These are phyloP conservation scores for Trametes elegans DNA, from an alignment of 768 basidiomycete genomes.

Conservation along the genomic window DNA sequence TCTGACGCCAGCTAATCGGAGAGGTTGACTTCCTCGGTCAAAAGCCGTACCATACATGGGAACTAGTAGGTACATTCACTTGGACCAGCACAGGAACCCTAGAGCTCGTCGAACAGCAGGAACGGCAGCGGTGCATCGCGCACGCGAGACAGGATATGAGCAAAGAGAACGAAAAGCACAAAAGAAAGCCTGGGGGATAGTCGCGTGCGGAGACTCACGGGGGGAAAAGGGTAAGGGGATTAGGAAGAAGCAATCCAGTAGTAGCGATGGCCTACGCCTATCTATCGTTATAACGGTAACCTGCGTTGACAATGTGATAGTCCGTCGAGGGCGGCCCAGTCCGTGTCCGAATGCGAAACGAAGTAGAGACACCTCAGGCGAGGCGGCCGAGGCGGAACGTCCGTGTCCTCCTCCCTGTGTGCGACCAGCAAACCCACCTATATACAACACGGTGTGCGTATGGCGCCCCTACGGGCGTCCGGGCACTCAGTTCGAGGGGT, in stretches of 20 bases:
- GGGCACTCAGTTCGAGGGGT: too few relatives aligned
- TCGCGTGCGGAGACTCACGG: too few relatives aligned
- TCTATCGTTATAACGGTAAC: constrained; percentile 6
- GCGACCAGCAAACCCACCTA: neutral
- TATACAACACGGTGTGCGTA: neutral
- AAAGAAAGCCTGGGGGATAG: too few relatives aligned
- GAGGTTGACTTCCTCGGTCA: constrained; percentile 11
- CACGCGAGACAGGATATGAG: neutral
- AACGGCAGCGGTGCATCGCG: neutral
- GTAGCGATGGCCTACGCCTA: constrained; percentile 1
- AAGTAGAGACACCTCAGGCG: neutral
- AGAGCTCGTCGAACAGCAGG: constrained; percentile 6
- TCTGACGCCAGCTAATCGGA: neutral
- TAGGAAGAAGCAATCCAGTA: constrained; percentile 5
- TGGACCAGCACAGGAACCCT: constrained; percentile 7
- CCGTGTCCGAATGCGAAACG: neutral
- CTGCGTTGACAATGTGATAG: constrained; percentile 1
- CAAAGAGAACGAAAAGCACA: neutral
- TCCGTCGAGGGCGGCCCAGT: constrained; percentile 3
- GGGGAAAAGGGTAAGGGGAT: neutral
- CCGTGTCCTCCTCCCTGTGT: constrained; percentile 2
- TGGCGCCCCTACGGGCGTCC: neutral
- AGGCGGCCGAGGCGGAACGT: neutral
- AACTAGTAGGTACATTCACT: constrained; percentile 6
- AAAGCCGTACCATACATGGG: constrained; percentile 2